A percentile compares a stretch with the other conserved stretches of the same genome.
These are phyloP conservation scores for Tephrocybe sp. DNA, from an alignment of 768 basidiomycete species.

Conservation along the genomic window DNA sequence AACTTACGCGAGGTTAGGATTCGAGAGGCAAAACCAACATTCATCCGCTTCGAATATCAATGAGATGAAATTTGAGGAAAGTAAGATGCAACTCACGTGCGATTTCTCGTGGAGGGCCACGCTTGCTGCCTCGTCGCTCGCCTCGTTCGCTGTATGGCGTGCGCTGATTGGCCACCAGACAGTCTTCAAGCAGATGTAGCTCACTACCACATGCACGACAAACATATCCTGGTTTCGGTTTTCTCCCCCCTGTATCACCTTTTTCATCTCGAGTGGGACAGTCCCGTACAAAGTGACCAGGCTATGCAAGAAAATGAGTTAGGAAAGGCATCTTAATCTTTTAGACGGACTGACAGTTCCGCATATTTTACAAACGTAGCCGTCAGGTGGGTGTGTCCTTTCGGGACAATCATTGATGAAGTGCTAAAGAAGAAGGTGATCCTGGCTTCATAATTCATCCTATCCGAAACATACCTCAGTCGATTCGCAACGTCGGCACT, in stretches of 20 bases:
- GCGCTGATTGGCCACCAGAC: slow-evolving; percentile 63
- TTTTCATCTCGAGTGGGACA: slow-evolving; percentile 78
- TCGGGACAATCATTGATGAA: slow-evolving; percentile 77
- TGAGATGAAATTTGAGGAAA: background rate
- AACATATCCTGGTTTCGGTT: slow-evolving; percentile 82
- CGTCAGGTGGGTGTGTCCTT: slow-evolving; percentile 71
- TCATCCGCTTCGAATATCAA: slow-evolving; percentile 62
- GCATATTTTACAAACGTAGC: slow-evolving; percentile 87
- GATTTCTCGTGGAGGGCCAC: slow-evolving; percentile 73
- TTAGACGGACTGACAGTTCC: slow-evolving; percentile 46
- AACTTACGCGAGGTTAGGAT: slow-evolving; percentile 82
- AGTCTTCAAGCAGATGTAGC: slow-evolving; percentile 85
- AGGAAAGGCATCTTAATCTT: background rate
- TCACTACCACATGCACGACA: slow-evolving; percentile 92
- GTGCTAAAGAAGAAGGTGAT: slow-evolving; percentile 44
- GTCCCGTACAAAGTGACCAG: slow-evolving; percentile 85
- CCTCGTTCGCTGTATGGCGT: slow-evolving; percentile 32
- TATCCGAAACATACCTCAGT: slow-evolving; percentile 50
- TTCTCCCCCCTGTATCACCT: slow-evolving; percentile 81
- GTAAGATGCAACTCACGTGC: slow-evolving; percentile 53
- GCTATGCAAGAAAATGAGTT: slow-evolving; percentile 30
- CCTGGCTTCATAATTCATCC: slow-evolving; percentile 2
- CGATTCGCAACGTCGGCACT: slow-evolving; percentile 75
- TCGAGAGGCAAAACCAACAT: slow-evolving; percentile 98
- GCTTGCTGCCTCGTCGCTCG: slow-evolving; percentile 41